Evolutionary conservation across 2,329 filamentous ascomycete species (phyloP), one percentile per base, ranked within the genome.

Genomic region (Didymella glomerata): DNA sequence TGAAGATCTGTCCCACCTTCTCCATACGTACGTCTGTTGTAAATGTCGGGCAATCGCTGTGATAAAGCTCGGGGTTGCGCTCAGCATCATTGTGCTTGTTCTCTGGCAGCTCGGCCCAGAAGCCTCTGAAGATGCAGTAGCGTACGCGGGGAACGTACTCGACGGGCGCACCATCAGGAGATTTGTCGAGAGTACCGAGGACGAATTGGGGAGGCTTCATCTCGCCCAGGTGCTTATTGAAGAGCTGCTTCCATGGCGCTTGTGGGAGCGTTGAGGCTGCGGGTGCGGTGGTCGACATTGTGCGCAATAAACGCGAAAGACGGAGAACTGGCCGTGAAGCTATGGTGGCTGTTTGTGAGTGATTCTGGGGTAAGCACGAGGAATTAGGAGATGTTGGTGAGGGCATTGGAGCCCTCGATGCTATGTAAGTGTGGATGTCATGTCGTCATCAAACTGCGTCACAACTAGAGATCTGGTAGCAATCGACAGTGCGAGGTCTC

Each of bases 1-100:
- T 80, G 62, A 88, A 86, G 3, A 98, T 77, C 76, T 97, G 89
- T 2, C 82, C 81, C 0, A 90, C 82, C 81, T 98, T 98, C 60
- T 88, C 85, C 92, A 96, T 97, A 45, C 94, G 86, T 9, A 86
- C 86, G 76, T 98, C 95, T 0, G 93, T 97, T 1, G 94, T 97
- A 71, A 97, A 89, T 0, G 90, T 89, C 3, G 90, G 85, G 67
- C 94, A 80, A 65, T 98, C 93, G 68, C 87, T 92, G 70, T 90
- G 88, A 73, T 86, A 97, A 1, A 86, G 78, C 7, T 79, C 67
- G 4, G 90, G 88, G 76, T 97, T 97, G 62, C 83, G 82, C 63
- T 87, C 83, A 3, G 91, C 90, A 32, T 86, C 80, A 77, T 95
- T 94, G 76, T 88, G 87, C 42, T 87, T 85, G 77, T 93, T 91